Evolutionary conservation across 257 asterid species (phyloP).

Genomic region (Sherardia arvensis): DNA sequence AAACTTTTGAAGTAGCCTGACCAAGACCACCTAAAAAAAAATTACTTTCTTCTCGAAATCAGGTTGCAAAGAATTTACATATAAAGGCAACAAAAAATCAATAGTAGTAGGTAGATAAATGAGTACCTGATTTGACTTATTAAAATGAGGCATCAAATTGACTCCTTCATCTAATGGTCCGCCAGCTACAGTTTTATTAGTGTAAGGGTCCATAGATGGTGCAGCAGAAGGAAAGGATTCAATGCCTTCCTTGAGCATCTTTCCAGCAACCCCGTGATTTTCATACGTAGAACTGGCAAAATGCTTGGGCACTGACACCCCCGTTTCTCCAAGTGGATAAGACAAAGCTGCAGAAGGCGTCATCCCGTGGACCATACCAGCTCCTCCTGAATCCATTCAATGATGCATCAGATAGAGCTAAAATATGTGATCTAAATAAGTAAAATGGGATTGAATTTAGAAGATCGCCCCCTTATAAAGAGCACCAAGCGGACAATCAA

Average conservation of each 20-base stretch:
- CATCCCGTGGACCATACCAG: slow-evolving; percentile 50
- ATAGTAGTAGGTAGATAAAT: neutral
- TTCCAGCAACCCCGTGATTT: slow-evolving; percentile 52
- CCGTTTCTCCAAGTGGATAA: slow-evolving; percentile 49
- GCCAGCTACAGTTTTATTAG: slow-evolving; percentile 45
- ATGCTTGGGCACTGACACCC: slow-evolving; percentile 46
- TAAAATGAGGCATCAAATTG: slow-evolving; percentile 33
- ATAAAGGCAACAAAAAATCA: neutral
- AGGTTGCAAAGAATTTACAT: neutral
- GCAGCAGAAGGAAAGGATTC: slow-evolving; percentile 42
- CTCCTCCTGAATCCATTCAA: slow-evolving; percentile 36
- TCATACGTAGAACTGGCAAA: slow-evolving; percentile 64
- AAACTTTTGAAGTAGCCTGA: neutral
- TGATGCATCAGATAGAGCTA: neutral
- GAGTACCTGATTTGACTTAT: slow-evolving; percentile 39
- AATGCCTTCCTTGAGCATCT: slow-evolving; percentile 49
- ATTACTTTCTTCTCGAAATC: neutral
- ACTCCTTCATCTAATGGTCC: slow-evolving; percentile 50
- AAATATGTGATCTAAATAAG: neutral
- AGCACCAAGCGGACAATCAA: neutral
- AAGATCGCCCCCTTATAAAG: neutral
- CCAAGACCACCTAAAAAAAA: neutral
- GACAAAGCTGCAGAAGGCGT: slow-evolving; percentile 46
- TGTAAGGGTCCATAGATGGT: slow-evolving; percentile 41
- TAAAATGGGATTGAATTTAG: neutral